phyloP scores from a whole-genome alignment of 768 basidiomycete species.

The Fibroporia radiculosa region DNA sequence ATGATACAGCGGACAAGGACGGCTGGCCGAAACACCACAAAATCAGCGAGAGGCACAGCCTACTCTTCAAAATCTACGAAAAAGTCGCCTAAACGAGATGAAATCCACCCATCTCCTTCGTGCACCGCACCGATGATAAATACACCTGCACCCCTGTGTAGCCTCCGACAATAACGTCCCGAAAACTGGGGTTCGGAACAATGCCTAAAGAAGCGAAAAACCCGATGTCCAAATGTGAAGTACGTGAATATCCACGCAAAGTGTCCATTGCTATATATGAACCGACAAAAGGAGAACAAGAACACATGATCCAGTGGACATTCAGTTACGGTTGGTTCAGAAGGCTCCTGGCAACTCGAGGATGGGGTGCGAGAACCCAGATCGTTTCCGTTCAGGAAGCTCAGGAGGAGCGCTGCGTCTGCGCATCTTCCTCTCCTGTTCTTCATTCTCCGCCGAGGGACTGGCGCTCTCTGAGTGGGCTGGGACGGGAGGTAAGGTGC shows the following conservation, averaged over 20 bases:
- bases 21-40: neutral
- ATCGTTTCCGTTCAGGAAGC: constrained; percentile 39
- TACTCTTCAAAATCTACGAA: neutral
- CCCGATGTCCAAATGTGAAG: neutral
- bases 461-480: constrained; percentile 7
- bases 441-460: constrained; percentile 25
- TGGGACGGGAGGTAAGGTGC: constrained; percentile 35
- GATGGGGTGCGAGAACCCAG: constrained; percentile 52
- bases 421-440: constrained; percentile 27
- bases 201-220: neutral
- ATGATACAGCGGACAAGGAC: neutral
- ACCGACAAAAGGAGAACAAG: neutral
- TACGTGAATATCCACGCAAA: constrained; percentile 2
- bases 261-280: neutral
- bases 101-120: neutral
- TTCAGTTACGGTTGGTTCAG: constrained; percentile 24
- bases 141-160: neutral
- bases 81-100: neutral
- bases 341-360: constrained; percentile 54
- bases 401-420: constrained; percentile 62
- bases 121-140: constrained; percentile 2
- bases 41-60: constrained; percentile 7
- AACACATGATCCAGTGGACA: neutral
- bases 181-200: neutral
- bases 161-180: neutral